These are phyloP conservation scores for Chlorella vulgaris DNA, from an alignment of 139 green algal species.

Conservation along the genomic window DNA sequence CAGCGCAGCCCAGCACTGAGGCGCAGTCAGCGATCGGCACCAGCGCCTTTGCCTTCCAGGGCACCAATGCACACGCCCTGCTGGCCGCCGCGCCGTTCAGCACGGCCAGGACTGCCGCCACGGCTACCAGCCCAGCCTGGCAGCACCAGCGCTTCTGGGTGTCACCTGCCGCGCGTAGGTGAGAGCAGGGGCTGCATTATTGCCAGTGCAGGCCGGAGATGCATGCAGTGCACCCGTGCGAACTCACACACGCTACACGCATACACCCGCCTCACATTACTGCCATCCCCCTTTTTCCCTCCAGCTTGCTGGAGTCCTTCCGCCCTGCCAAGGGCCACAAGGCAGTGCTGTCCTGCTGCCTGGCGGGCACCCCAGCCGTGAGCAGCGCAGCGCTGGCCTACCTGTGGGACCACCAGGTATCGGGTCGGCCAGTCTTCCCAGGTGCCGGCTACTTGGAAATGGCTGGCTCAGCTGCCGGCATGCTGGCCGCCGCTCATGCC, in stretches of 20 bases:
- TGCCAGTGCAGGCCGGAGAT: too few species aligned
- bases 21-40: not conserved
- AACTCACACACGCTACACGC: not conserved
- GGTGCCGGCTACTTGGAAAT: conserved; percentile 45
- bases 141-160: conserved; percentile 44
- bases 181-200: not conserved
- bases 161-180: conserved; percentile 33
- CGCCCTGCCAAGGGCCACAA: not conserved
- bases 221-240: not conserved
- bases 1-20: not conserved
- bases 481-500: not conserved
- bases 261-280: not conserved
- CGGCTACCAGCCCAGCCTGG: not conserved
- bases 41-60: conserved; percentile 56
- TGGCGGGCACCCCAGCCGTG: not conserved
- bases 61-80: conserved; percentile 51
- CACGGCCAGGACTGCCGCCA: not conserved
- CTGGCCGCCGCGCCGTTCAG: not conserved
- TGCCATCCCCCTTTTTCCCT: not conserved
- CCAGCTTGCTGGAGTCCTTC: conserved; percentile 24
- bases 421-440: conserved; percentile 36
- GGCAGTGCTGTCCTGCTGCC: not conserved
- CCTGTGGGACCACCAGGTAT: conserved; percentile 52
- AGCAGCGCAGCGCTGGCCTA: conserved; percentile 20
- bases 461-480: conserved; percentile 6